Conservation (phyloP, 2,329 filamentous ascomycete species). For the Cercospora sp. region DNA sequence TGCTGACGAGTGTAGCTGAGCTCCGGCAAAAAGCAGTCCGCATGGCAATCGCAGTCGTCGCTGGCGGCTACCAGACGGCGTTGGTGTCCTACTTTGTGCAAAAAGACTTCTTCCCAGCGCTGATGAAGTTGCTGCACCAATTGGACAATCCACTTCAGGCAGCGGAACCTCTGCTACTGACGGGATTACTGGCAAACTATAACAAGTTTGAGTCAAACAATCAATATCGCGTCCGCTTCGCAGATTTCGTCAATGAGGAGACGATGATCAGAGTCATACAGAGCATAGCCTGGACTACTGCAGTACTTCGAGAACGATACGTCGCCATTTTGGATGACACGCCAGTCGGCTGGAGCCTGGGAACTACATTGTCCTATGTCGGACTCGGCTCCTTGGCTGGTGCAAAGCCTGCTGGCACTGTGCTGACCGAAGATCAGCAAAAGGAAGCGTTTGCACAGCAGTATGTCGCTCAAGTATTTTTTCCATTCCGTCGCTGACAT, state of each 20-base stretch:
- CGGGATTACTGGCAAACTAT: slow-evolving; percentile 91
- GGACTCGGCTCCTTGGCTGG: slow-evolving; percentile 73
- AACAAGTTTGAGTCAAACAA: slow-evolving; percentile 99
- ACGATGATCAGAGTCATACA: slow-evolving; percentile 80
- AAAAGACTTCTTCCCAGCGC: slow-evolving; percentile 84
- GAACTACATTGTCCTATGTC: slow-evolving; percentile 77
- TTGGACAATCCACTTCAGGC: slow-evolving; percentile 63
- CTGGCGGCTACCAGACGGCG: slow-evolving; percentile 94
- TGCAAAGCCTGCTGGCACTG: slow-evolving; percentile 58
- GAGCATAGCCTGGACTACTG: slow-evolving; percentile 72
- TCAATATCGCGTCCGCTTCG: slow-evolving; percentile 85
- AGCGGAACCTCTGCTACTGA: slow-evolving; percentile 71
- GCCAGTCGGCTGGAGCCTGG: slow-evolving; percentile 84
- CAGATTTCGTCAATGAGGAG: slow-evolving; percentile 91
- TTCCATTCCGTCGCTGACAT: slow-evolving; percentile 21
- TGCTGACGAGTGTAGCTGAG: slow-evolving; percentile 55
- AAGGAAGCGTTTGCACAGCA: slow-evolving; percentile 78
- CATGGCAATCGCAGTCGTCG: slow-evolving; percentile 78
- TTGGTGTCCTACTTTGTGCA: slow-evolving; percentile 94
- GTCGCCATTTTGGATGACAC: slow-evolving; percentile 85
- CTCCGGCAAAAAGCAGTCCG: slow-evolving; percentile 77
- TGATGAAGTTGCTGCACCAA: slow-evolving; percentile 94
- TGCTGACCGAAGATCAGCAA: slow-evolving; percentile 73
- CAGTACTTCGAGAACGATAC: slow-evolving; percentile 69
- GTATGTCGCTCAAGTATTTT: slow-evolving; percentile 53